Percentiles rank a stretch among this genome's conserved stretches.
Evolutionary conservation across 352 stramenopile species (phyloP).

Genomic region (Globisporangium carolinianum): DNA sequence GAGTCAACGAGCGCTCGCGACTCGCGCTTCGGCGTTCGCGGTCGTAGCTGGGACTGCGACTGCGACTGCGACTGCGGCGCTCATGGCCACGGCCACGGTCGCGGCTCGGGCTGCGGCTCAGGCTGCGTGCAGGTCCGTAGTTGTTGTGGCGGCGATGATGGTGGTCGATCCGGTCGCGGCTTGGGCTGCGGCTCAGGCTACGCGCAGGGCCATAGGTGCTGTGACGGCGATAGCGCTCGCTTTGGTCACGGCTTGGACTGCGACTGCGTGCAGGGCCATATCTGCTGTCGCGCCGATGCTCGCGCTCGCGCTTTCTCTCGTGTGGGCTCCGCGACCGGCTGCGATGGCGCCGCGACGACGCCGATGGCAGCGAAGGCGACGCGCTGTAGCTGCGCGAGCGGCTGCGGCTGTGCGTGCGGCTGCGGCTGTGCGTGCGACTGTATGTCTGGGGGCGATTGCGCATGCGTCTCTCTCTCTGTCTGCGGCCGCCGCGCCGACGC

Average conservation of each 20-base stretch:
- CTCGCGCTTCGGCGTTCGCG: constrained; percentile 7
- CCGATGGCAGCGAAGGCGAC: neutral
- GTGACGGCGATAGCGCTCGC: neutral
- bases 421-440: constrained; percentile 3
- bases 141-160: neutral
- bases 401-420: constrained; percentile 5
- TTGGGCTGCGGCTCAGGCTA: neutral
- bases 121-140: neutral
- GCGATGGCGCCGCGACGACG: neutral
- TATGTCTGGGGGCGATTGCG: constrained; percentile 2
- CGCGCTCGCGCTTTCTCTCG: neutral
- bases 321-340: constrained; percentile 9
- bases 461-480: constrained; percentile 7
- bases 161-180: neutral
- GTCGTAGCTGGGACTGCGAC: constrained; percentile 11
- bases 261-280: constrained; percentile 1
- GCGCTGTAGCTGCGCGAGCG: constrained; percentile 15
- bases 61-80: constrained; percentile 10
- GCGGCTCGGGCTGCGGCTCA: constrained; percentile 8
- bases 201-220: neutral
- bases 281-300: neutral
- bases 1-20: constrained; percentile 11
- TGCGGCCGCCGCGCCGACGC: constrained; percentile 10
- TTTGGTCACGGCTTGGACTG: constrained; percentile 7
- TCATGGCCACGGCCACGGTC: constrained; percentile 10